Conservation (phyloP, 805 yeast species). For the Saccharomycopsis sp. region DNA sequence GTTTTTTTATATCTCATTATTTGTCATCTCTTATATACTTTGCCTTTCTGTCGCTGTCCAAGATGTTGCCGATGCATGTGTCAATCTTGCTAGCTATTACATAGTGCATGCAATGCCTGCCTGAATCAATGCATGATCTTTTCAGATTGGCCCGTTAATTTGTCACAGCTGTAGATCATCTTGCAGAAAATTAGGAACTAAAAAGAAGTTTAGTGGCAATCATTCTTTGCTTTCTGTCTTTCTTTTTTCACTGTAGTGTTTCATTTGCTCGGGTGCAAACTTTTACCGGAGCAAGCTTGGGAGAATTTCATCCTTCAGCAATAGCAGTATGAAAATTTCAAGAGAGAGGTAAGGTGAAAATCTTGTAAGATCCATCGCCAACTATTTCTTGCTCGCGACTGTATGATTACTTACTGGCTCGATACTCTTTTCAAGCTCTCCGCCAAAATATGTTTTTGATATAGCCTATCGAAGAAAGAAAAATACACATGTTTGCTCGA, state of each 20-base stretch:
- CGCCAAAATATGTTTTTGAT: not conserved
- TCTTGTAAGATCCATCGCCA: too few relatives aligned
- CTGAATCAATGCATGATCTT: too few relatives aligned
- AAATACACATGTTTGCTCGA: not conserved
- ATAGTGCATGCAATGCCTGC: too few relatives aligned
- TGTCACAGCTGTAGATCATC: not conserved
- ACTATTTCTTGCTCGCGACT: too few relatives aligned
- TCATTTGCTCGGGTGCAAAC: not conserved
- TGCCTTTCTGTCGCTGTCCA: not conserved
- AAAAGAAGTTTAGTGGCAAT: not conserved
- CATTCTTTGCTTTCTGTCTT: not conserved
- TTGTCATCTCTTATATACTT: not conserved
- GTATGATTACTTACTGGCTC: too few relatives aligned
- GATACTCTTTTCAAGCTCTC: not conserved
- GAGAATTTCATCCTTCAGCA: not conserved
- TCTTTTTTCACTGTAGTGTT: too few relatives aligned
- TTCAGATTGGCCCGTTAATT: not conserved
- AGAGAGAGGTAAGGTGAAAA: not conserved
- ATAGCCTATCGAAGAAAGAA: not conserved
- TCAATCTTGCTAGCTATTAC: not conserved
- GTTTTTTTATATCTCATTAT: not conserved
- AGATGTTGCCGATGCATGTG: not conserved
- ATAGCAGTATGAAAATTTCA: not conserved
- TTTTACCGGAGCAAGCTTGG: not conserved
- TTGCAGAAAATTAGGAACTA: not conserved